Evolutionary conservation across 495 filamentous ascomycete genomes (phyloP).

Genomic region (Daldinia caldariorum): DNA sequence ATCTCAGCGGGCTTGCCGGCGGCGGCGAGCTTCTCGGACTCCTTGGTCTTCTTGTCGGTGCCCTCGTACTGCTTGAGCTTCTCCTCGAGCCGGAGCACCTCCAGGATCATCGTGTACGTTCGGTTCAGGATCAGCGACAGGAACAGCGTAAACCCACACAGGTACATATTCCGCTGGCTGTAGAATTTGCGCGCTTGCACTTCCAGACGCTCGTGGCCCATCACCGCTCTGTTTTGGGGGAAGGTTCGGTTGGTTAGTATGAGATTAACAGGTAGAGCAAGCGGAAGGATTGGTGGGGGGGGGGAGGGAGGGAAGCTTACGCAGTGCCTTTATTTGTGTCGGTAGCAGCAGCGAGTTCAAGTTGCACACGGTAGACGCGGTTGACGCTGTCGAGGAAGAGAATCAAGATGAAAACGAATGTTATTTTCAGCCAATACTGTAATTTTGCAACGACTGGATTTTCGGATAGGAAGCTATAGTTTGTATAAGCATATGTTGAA

Average conservation of each 20-base stretch:
- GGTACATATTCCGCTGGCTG: slow-evolving; percentile 99
- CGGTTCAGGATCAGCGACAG: slow-evolving; percentile 98
- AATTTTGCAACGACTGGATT: slow-evolving; percentile 70
- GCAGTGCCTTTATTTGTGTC: slow-evolving; percentile 50
- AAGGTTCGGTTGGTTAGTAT: slow-evolving; percentile 31
- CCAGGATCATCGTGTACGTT: slow-evolving; percentile 97
- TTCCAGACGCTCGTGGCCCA: slow-evolving; percentile 93
- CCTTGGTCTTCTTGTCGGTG: slow-evolving; percentile 76
- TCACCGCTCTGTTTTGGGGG: slow-evolving; percentile 61
- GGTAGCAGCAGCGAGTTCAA: slow-evolving; percentile 74
- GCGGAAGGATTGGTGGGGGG: slow-evolving; percentile 8
- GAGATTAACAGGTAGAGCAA: neutral
- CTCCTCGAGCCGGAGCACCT: slow-evolving; percentile 91
- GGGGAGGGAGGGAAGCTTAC: slow-evolving; percentile 32
- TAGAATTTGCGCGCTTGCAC: slow-evolving; percentile 99
- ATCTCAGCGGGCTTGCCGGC: slow-evolving; percentile 70
- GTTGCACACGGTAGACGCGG: slow-evolving; percentile 94
- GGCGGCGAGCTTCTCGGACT: slow-evolving; percentile 78
- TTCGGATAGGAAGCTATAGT: slow-evolving; percentile 76
- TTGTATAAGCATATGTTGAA: neutral
- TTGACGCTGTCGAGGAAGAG: slow-evolving; percentile 99
- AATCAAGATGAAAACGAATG: slow-evolving; percentile 97
- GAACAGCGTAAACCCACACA: slow-evolving; percentile 99
- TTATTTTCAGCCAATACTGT: slow-evolving; percentile 76
- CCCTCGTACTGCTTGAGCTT: slow-evolving; percentile 88